Percentiles rank a stretch among this genome's conserved stretches.
Conservation (phyloP, 1,284 basidiomycete species). For the Naganishia sp. region DNA sequence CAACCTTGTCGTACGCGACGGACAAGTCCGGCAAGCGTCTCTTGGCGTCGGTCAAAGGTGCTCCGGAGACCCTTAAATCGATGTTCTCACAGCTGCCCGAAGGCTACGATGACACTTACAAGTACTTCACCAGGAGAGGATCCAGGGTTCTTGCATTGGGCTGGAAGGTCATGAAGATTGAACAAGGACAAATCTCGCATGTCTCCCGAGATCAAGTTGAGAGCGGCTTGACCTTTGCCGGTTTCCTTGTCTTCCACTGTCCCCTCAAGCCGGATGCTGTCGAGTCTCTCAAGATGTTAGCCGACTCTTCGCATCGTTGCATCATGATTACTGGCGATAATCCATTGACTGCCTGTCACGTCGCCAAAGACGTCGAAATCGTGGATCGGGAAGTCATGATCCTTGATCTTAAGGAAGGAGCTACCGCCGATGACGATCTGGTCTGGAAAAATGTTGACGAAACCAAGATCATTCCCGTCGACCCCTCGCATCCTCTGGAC, state of each 20-base stretch:
- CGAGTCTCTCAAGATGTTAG: constrained; percentile 83
- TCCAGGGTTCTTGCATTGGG: constrained; percentile 88
- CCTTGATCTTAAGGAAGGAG: constrained; percentile 80
- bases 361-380: constrained; percentile 91
- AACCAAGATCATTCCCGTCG: constrained; percentile 75
- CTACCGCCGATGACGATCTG: constrained; percentile 70
- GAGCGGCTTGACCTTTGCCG: constrained; percentile 72
- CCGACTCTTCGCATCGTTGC: constrained; percentile 90
- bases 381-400: constrained; percentile 90
- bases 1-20: constrained; percentile 73
- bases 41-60: constrained; percentile 78
- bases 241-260: constrained; percentile 95
- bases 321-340: constrained; percentile 99
- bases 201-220: constrained; percentile 77
- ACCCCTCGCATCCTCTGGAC: constrained; percentile 76
- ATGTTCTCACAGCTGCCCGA: constrained; percentile 76
- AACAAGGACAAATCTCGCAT: constrained; percentile 85
- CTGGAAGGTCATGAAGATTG: constrained; percentile 72
- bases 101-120: constrained; percentile 87
- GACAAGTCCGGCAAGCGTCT: constrained; percentile 48
- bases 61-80: constrained; percentile 85
- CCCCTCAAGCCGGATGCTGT: constrained; percentile 92
- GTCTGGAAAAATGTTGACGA: constrained; percentile 93
- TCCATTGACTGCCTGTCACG: constrained; percentile 89
- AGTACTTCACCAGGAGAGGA: constrained; percentile 85